Evolutionary conservation across 768 basidiomycete genomes (phyloP).

Genomic region (Tulasnella sp.): DNA sequence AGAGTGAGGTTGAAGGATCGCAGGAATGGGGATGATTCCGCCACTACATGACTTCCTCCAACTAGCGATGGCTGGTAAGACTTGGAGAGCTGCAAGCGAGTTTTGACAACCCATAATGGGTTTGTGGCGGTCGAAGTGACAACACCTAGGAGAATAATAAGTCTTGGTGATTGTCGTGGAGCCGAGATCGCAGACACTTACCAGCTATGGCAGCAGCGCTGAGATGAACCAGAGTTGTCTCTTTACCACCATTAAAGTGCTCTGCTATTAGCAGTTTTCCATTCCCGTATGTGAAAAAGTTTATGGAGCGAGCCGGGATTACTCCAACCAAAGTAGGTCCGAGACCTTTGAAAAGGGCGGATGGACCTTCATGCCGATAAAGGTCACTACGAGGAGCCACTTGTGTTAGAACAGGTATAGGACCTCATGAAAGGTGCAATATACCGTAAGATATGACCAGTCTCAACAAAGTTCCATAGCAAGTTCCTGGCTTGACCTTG

Average conservation of each 20-base stretch:
- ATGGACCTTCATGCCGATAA: slow-evolving; percentile 72
- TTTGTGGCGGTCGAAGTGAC: slow-evolving; percentile 84
- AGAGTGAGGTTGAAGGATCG: slow-evolving; percentile 7
- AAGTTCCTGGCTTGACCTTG: slow-evolving; percentile 34
- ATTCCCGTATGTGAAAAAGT: slow-evolving; percentile 96
- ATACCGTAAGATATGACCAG: slow-evolving; percentile 76
- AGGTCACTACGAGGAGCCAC: slow-evolving; percentile 46
- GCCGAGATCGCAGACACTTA: slow-evolving; percentile 7
- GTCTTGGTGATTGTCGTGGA: not conserved
- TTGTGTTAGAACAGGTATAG: not conserved
- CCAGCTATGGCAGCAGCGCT: slow-evolving; percentile 65
- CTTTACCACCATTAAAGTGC: slow-evolving; percentile 60
- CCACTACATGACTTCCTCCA: slow-evolving; percentile 11
- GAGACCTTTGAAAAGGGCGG: slow-evolving; percentile 87
- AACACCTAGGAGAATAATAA: slow-evolving; percentile 38
- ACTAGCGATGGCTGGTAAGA: slow-evolving; percentile 18
- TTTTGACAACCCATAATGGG: slow-evolving; percentile 99
- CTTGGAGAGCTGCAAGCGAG: slow-evolving; percentile 70
- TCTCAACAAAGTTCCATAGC: slow-evolving; percentile 91
- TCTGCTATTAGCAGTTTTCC: slow-evolving; percentile 85
- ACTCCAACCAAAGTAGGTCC: slow-evolving; percentile 91
- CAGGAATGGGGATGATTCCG: slow-evolving; percentile 16
- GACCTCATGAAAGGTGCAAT: slow-evolving; percentile 18
- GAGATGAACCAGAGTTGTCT: slow-evolving; percentile 80
- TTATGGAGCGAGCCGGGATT: slow-evolving; percentile 90